Base-by-base conservation (phyloP, 2,329 filamentous ascomycete genomes). In the Fusarium temperatum region DNA sequence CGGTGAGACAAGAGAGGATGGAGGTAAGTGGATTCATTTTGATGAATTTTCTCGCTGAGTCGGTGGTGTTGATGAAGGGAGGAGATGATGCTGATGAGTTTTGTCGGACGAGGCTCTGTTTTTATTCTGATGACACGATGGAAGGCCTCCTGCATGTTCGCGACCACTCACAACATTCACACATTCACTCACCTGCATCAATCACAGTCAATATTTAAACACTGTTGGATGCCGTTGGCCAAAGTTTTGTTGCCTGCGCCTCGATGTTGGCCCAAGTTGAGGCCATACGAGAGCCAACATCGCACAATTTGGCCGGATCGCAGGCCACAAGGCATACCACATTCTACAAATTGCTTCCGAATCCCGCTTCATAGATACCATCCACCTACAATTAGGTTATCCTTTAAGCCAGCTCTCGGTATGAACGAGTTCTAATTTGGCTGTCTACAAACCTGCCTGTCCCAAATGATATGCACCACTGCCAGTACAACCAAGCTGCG, bases 81-180 rank as follows among this genome's bases (percentile, higher is more conserved):
- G 2, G 5, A 22, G 24, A 18, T 18, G 28, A 17, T 38, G 24
- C 22, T 39, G 26, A 14, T 9, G 10, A 3, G 32, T n/a, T 24
- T 14, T n/a, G n/a, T 38, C 24, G 8, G 13, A 15, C 20, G 20
- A 53, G n/a, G 24, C 36, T 42, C 36, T 3, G 12, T 22, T 39
- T 39, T 68, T 55, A 26, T 53, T 50, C 18, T 68, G 8, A 11
- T 57, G 36, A 30, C 60, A 0, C 6, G 26, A 11, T 10, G 63
- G 9, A 17, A 1, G 65, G 66, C 66, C 66, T 68, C 66, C 66
- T 24, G 47, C 66, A 55, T 68, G 3, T n/a, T 13, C 8, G 18
- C 10, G 2, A 5, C 24, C 26, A 62, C 4, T 48, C 7, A 32
- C 18, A 30, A 0, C 8, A 18, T 36, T 36, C 35, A 36, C 35